Evolutionary conservation across 2,329 filamentous ascomycete genomes (phyloP), one percentile per base, ranked within the genome.

Genomic region (Cytospora piceae): DNA sequence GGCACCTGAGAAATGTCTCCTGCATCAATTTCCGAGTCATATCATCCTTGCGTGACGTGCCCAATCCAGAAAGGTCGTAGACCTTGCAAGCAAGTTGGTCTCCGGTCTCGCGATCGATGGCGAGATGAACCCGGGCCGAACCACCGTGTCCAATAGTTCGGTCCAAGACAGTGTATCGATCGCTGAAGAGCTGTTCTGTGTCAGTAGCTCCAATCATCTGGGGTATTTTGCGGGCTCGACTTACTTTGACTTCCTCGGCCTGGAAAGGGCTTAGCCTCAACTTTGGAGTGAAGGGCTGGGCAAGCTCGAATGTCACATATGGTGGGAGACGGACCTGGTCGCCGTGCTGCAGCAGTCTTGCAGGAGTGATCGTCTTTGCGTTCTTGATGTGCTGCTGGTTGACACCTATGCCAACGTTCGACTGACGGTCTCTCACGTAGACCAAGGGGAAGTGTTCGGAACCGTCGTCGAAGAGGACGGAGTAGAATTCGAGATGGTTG

Each of bases 51-150:
- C 22, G 37, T 57, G 68, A 72, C 54, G 61, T 72, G 61, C 70
- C 68, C 5, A 76, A 59, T 7, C 69, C 69, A 37, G 78, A 77
- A 2, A 90, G 71, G 61, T 85, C 78, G 60, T 91, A 78, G 11
- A 91, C 75, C 71, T 93, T 92, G 78, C 90, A 93, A 14, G 88
- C 89, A 24, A 91, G 69, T 71, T 92, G 90, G 63, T 80, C 81
- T 46, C 81, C 79, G 0, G 83, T 85, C 8, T 74, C 74, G 29
- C 77, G 73, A 20, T 90, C 81, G 3, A 82, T 73, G 6, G 83
- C 85, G 12, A 88, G 77, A 63, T 84, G 81, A 3, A 90, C 84
- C 52, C 76, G 76, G 11, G 84, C 85, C 71, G 81, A 81, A 2
- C 78, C 80, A 7, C 87, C 87, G 39, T 75, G 71, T 5, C 87